Conservation (phyloP, 1,284 basidiomycete species). For the Trichosporon sp. region DNA sequence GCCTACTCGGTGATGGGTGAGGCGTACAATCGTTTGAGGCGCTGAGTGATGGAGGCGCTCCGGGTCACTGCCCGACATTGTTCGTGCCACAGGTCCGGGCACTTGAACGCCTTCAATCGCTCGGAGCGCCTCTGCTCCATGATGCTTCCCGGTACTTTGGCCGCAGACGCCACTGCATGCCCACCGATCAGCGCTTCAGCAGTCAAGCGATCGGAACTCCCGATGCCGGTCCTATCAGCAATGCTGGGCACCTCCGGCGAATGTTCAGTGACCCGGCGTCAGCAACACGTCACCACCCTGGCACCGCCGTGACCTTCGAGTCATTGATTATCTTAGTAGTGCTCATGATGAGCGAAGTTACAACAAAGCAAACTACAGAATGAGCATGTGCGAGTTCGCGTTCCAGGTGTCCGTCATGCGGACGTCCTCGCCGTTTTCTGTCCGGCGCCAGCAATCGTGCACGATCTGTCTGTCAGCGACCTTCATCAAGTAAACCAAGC, state of each 20-base stretch:
- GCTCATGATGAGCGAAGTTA: not conserved
- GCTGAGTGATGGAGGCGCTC: no score
- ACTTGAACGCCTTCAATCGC: no score
- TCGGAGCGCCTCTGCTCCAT: not conserved
- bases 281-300: not conserved
- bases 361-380: constrained; percentile 24
- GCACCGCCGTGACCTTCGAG: no score
- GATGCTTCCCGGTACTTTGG: not conserved
- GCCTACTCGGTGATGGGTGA: no score
- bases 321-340: no score
- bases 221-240: not conserved
- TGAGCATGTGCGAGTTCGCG: constrained; percentile 21
- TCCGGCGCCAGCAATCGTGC: constrained; percentile 28
- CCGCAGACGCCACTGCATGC: not conserved
- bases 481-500: not conserved
- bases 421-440: constrained; percentile 23
- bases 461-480: constrained; percentile 24
- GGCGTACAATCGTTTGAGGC: no score
- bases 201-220: not conserved
- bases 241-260: not conserved
- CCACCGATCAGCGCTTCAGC: not conserved
- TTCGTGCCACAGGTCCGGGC: no score
- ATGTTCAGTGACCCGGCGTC: not conserved
- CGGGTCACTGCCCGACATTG: no score
- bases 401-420: constrained; percentile 27